Evolutionary conservation across 192 early-diverging fungal genomes (phyloP).

Genomic region (Umbelopsis isabellina): DNA sequence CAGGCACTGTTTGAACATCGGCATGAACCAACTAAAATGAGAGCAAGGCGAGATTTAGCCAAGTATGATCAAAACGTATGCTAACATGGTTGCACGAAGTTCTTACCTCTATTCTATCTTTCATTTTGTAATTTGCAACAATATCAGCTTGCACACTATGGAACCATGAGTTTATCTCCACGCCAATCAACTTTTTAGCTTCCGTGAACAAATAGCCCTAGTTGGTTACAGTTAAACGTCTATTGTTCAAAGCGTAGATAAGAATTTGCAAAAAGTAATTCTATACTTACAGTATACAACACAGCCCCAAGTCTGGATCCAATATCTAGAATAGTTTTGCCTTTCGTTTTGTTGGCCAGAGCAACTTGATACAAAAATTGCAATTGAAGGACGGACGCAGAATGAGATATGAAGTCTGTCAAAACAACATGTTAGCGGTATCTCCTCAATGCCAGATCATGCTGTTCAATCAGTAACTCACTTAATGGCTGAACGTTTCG

Average conservation of each 20-base stretch:
- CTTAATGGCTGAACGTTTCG: constrained; percentile 47
- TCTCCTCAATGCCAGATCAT: background rate
- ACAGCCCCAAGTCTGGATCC: constrained; percentile 63
- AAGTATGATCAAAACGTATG: no score
- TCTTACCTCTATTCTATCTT: constrained; percentile 53
- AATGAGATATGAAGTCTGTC: constrained; percentile 63
- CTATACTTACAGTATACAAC: constrained; percentile 51
- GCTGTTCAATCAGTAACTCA: constrained; percentile 23
- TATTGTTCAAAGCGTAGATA: background rate
- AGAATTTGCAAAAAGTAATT: background rate
- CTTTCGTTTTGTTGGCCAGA: constrained; percentile 44
- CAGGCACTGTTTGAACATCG: constrained; percentile 46
- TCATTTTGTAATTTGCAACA: constrained; percentile 53
- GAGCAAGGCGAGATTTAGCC: background rate
- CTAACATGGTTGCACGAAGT: no score
- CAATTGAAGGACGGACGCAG: constrained; percentile 57
- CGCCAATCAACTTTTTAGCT: constrained; percentile 56
- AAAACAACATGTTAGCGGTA: background rate
- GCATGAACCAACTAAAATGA: constrained; percentile 46
- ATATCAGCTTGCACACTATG: constrained; percentile 54
- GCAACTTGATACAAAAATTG: constrained; percentile 56
- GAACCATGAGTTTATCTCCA: constrained; percentile 65
- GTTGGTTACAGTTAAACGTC: background rate
- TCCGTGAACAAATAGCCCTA: constrained; percentile 58
- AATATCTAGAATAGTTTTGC: constrained; percentile 59